Evolutionary conservation across 352 stramenopile genomes (phyloP).

Genomic region (Pythium phragmiticola): DNA sequence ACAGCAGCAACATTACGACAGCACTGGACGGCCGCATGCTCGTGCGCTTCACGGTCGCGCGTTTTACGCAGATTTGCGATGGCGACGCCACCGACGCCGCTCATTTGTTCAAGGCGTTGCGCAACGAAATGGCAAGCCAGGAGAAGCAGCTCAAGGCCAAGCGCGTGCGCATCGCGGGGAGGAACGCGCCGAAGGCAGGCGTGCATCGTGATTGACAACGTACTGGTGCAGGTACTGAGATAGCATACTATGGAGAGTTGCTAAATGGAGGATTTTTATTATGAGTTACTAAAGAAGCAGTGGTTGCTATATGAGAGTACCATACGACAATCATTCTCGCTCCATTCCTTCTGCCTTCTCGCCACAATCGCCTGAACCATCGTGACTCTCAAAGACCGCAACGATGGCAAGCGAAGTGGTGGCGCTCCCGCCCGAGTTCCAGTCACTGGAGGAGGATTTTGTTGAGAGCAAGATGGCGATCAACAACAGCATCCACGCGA

Average conservation of each 20-base stretch:
- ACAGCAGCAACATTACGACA: conserved; percentile 40
- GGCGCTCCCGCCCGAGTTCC: conserved; percentile 57
- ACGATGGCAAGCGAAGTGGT: conserved; percentile 29
- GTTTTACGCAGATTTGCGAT: conserved; percentile 68
- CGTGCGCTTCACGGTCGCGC: conserved; percentile 53
- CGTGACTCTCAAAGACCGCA: not conserved
- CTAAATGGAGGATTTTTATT: too few species aligned
- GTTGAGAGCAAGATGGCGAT: conserved; percentile 81
- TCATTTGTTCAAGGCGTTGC: conserved; percentile 57
- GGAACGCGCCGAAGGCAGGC: conserved; percentile 12
- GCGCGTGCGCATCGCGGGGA: conserved; percentile 44
- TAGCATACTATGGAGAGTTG: too few species aligned
- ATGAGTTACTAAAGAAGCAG: not conserved
- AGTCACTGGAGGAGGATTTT: conserved; percentile 75
- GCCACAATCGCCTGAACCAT: not conserved
- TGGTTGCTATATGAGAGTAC: not conserved
- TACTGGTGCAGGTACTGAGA: not conserved
- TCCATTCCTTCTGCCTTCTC: not conserved
- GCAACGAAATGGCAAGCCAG: conserved; percentile 49
- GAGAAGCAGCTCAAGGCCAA: conserved; percentile 55
- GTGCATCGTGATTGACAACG: not conserved
- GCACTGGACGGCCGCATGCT: conserved; percentile 59
- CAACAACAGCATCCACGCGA: conserved; percentile 74
- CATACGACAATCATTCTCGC: not conserved
- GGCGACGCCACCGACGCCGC: conserved; percentile 57